Conservation (phyloP, 75 land plant species). For the Selaginella tamariscina region DNA sequence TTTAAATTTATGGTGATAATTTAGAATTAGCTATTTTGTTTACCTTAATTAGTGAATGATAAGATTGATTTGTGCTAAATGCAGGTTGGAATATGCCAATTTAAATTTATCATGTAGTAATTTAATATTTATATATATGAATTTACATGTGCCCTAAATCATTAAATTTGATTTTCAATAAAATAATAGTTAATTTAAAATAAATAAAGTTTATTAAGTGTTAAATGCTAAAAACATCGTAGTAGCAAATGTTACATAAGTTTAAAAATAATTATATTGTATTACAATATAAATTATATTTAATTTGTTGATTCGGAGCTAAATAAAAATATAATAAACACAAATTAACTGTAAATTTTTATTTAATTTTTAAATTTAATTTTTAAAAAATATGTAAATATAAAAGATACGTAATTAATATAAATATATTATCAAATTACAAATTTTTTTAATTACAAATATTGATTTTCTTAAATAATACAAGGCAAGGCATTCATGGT, state of each 20-base stretch:
- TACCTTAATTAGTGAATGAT: no score
- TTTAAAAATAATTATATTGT: not conserved
- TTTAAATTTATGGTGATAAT: no score
- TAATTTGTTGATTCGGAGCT: not conserved
- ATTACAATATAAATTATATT: not conserved
- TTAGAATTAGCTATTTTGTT: no score
- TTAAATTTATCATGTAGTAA: no score
- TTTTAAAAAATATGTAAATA: not conserved
- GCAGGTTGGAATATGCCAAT: no score
- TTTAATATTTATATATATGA: no score
- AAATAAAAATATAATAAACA: not conserved
- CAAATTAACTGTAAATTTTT: not conserved
- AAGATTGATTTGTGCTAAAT: no score
- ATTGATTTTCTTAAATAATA: not conserved
- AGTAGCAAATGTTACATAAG: no score
- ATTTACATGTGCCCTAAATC: not conserved
- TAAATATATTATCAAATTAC: not conserved
- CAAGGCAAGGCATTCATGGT: not conserved
- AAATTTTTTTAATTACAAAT: not conserved
- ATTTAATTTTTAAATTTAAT: not conserved
- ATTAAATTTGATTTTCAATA: not conserved
- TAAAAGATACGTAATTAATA: not conserved
- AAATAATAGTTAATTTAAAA: not conserved
- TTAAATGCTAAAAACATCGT: no score
- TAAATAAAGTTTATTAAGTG: not conserved